Base-by-base conservation (phyloP, 2,329 filamentous ascomycete species). In the Aspergillus glaucus region DNA sequence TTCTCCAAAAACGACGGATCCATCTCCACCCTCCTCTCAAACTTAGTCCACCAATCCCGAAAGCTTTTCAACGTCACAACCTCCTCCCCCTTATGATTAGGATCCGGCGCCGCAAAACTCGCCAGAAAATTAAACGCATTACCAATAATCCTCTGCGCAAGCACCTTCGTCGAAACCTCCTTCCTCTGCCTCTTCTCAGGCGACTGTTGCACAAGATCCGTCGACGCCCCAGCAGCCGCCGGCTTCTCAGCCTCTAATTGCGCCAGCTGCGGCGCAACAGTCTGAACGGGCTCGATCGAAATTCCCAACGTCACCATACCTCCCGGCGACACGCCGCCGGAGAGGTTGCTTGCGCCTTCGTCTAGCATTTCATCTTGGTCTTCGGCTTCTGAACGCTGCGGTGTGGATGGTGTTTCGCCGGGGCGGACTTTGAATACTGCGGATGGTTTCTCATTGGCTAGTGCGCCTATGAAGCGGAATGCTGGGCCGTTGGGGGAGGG, bases 121-220 rank as follows among this genome's bases (percentile, higher is more conserved):
- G 92, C 84, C 49, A 98, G 75, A 67, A 95, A 97, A 70, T 98
- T 96, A 70, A 97, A 98, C 12, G 92, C 93, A 68, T 96, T 95
- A 60, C 88, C 86, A 61, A 98, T 97, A 59, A 98, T 96, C 55
- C 88, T 78, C 71, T 97, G 90, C 26, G 93, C 93, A 21, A 98
- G 77, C 2, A 89, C 74, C 55, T 88, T 82, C 0, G 89, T 93
- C n/a, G 80, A 76, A 1, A 82, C 75, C 43, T 73, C 70, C 24
- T 65, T 62, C 61, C 51, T 61, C 52, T 53, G 64, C 30, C 48
- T 47, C 44, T 54, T 53, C 14, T 51, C 55, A 22, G 62, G 60
- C 30, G 62, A 57, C 50, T 58, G 54, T 15, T 54, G 63, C 48
- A 59, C 63, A 21, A 69, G 48, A 47, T 58, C 65, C 46, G 57